phyloP scores from a whole-genome alignment of 2,329 filamentous ascomycete species.

The Colletotrichum trifolii region DNA sequence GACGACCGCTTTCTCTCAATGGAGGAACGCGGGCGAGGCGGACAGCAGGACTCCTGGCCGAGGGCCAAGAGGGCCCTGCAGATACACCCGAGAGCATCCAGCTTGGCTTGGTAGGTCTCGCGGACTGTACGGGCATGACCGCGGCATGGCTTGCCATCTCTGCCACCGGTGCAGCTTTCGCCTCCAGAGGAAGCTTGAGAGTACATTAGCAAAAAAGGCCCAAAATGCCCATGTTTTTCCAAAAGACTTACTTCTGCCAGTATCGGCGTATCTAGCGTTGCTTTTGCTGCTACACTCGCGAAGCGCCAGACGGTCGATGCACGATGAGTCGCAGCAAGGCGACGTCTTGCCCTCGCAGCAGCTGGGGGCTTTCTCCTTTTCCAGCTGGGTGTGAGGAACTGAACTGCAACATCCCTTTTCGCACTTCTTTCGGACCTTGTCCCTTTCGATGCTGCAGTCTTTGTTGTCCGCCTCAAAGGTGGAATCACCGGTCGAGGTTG shows the following conservation, averaged over 20 bases:
- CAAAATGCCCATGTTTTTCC: too few relatives aligned
- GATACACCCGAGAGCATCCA: constrained; percentile 63
- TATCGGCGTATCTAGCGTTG: constrained; percentile 20
- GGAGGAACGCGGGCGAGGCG: constrained; percentile 41
- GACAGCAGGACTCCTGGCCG: constrained; percentile 63
- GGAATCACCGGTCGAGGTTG: not conserved
- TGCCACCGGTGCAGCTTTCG: constrained; percentile 19
- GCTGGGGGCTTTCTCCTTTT: constrained; percentile 33
- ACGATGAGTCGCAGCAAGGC: constrained; percentile 56
- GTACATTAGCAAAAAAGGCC: not conserved
- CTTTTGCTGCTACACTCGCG: constrained; percentile 49
- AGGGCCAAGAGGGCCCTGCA: constrained; percentile 63
- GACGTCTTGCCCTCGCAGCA: constrained; percentile 55
- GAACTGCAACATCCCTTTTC: constrained; percentile 23
- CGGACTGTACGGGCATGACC: constrained; percentile 49
- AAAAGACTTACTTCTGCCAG: constrained; percentile 6
- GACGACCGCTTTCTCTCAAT: constrained; percentile 41
- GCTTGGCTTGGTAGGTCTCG: constrained; percentile 53
- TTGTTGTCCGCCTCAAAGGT: not conserved
- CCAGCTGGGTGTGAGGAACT: not conserved
- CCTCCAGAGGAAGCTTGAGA: constrained; percentile 1
- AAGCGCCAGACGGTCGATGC: constrained; percentile 56
- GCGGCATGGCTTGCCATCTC: constrained; percentile 48
- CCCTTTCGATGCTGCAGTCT: not conserved
- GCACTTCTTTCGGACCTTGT: constrained; percentile 2